Base-by-base conservation (phyloP, 2,329 filamentous ascomycete genomes). In the Scytalidium lignicola region DNA sequence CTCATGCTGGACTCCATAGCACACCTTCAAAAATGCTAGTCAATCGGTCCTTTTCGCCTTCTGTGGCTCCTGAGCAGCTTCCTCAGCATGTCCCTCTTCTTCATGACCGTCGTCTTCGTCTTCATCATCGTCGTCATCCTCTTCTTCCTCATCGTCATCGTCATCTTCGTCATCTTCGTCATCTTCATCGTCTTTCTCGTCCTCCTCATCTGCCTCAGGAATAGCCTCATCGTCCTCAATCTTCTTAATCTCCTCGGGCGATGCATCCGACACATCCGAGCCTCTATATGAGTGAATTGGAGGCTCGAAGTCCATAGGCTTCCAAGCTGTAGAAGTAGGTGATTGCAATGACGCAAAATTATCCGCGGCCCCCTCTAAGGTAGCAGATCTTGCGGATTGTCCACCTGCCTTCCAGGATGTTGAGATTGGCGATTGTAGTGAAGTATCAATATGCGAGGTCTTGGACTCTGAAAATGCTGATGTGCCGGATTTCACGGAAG, bases 151-250 rank as follows among this genome's bases (percentile, higher is more conserved):
- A 9, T 65, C 64, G 12, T 62, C 68, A 3, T 54, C 47, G 2
- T 59, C 55, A 6, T 55, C 39, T 3, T 60, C 60, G 69, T 62
- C 18, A 64, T 63, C 55, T 55, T 72, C 65, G 44, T 67, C 69
- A 9, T 63, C 46, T 12, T 65, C 65, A n/a, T 63, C 68, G 5
- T 55, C 44, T 13, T 53, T 54, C 1, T 55, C 53, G 4, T 58
- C 57, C 2, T 60, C 52, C 21, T 62, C 62, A 40, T 60, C 58
- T 41, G 64, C 61, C 40, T 65, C 63, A n/a, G 48, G 55, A 23
- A 65, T 63, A 9, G 55, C 53, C 23, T 49, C 46, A 7, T 59
- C 56, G 13, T 58, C 54, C 43, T 65, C 62, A 41, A 62, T 45
- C 43, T 58, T 45, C 48, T 57, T 58, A 20, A 63, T 62, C 29